Base-by-base conservation (phyloP, 495 filamentous ascomycete genomes). In the Daldinia grandis region DNA sequence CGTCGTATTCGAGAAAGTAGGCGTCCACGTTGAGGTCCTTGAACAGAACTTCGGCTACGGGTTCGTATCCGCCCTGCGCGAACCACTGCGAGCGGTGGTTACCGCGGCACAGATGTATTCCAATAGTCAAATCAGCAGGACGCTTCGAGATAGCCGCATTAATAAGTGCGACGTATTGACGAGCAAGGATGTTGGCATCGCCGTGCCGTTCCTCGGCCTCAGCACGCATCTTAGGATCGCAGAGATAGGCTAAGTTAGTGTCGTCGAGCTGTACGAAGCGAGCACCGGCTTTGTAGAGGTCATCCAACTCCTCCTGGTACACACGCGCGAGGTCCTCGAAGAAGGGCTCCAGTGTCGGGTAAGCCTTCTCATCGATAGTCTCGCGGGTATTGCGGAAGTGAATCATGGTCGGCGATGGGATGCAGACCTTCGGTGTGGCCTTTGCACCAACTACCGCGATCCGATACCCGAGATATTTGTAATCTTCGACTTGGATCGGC, bases 1-100 rank as follows among this genome's bases (percentile, higher is more conserved):
- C 90, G 75, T 91, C 89, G 72, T 87, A 91, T 79, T 91, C 89
- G 65, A 91, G 84, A 76, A 90, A 90, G 79, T 88, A 91, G 1
- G 87, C 90, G 66, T 88, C 84, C 25, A 90, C 88, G 66, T 90
- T 83, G 54, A 90, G 83, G 37, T 85, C 83, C 76, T 86, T 81
- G 79, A 91, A 90, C 33, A 91, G 77, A 71, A 86, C 86, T 80
- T 87, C 84, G 5, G 89, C 89, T 28, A 91, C 89, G 55, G 84
- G 84, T 76, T 91, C 89, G 74, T 91, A 91, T 9, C 87, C 88
- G 56, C 89, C 89, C 76, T 90, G 86, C 35, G 88, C 85, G 73
- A 91, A 91, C 81, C 81, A 83, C 35, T 83, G 78, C 79, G 87
- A 74, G 72, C 83, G 74, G 81, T 79, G 87, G 74, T 89, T 90